Evolutionary conservation across 2,329 filamentous ascomycete genomes (phyloP), one percentile per base, ranked within the genome.

Genomic region (Fusarium sp.): DNA sequence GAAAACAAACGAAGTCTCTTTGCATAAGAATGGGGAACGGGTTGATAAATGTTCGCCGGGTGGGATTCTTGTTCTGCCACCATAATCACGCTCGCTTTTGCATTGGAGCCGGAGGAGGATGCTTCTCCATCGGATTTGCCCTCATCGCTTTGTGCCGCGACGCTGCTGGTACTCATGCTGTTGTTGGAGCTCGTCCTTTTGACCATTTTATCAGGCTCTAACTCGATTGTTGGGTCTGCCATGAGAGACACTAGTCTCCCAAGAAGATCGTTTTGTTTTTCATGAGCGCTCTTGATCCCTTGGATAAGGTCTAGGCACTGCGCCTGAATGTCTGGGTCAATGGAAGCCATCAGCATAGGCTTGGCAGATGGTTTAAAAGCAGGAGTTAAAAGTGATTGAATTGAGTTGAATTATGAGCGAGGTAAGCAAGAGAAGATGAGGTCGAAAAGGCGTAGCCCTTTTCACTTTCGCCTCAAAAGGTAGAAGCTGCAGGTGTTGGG

Each of bases 221-320:
- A 14, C 1, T 36, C 13, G 22, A 45, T 9, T n/a, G n/a, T 17
- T 1, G 24, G 10, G 1, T 10, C 2, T 17, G 51, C 51, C 34
- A 59, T 46, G 7, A 57, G 40, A 17, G 13, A 3, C 5, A 59
- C 51, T 14, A 57, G 17, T 21, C 22, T 57, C 34, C 46, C 40
- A 4, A 59, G 51, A 19, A 59, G 57, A 15, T 42, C 42, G 26
- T 57, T 59, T 24, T 59, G 57, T 26, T 26, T 46, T 40, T 57
- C 51, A 1, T 34, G 42, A 1, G 50, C 34, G 3, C 21, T 44
- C 8, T 46, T 59, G 7, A 59, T 57, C 17, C 42, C 34, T 0
- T 34, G 26, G 17, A 59, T 34, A 2, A 59, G 51, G 15, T 46
- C 24, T 1, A 59, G 21, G 3, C 56, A 59, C 8, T 59, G 26